Conservation (phyloP, 192 early-diverging fungal species). For the Backusella psychrophila region DNA sequence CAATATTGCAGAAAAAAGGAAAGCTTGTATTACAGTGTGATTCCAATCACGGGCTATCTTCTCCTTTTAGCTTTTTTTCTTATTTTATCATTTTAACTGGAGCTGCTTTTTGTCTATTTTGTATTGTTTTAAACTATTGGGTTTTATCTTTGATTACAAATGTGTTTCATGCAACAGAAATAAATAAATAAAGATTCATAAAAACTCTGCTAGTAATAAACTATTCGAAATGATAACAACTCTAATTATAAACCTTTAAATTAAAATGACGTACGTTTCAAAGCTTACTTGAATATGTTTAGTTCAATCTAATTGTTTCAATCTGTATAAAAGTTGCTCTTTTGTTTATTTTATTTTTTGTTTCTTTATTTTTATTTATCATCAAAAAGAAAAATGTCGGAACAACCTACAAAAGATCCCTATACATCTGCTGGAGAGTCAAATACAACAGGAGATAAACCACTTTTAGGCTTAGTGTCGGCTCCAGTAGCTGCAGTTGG, state of each 20-base stretch:
- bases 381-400: neutral
- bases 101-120: neutral
- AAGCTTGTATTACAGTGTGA: neutral
- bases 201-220: neutral
- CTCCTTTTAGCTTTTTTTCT: neutral
- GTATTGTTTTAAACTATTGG: neutral
- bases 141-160: neutral
- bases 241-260: neutral
- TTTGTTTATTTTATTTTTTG: neutral
- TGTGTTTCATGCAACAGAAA: neutral
- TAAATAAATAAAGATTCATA: neutral
- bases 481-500: constrained; percentile 11
- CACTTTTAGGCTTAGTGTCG: neutral
- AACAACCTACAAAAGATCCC: constrained; percentile 3
- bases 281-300: neutral
- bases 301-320: neutral
- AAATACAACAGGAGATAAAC: neutral
- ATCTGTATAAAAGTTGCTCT: neutral
- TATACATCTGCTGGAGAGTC: constrained; percentile 1
- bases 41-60: neutral
- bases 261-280: neutral
- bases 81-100: constrained; percentile 1
- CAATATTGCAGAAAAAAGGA: constrained; percentile 3
- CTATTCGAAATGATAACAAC: neutral
- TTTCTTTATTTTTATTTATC: neutral